Evolutionary conservation across 2,329 filamentous ascomycete genomes (phyloP).

Genomic region (Aspergillus melleus): DNA sequence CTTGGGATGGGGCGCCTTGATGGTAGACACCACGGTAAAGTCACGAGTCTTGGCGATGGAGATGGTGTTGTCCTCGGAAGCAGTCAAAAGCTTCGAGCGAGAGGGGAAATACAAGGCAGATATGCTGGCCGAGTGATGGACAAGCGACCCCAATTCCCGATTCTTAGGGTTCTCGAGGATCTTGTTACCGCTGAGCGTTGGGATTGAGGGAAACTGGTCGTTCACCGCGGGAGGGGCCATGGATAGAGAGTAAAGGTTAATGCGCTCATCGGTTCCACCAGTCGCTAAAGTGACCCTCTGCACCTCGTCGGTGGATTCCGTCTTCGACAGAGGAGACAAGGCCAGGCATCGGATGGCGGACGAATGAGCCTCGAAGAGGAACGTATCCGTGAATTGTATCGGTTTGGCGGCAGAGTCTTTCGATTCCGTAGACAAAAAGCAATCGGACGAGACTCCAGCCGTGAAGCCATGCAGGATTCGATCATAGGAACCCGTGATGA

Average conservation of each 20-base stretch:
- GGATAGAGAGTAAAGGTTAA: slow-evolving; percentile 92
- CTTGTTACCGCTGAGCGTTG: slow-evolving; percentile 68
- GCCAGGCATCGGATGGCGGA: slow-evolving; percentile 89
- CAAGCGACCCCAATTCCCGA: slow-evolving; percentile 78
- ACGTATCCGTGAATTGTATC: slow-evolving; percentile 81
- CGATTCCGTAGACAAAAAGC: slow-evolving; percentile 25
- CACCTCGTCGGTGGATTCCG: slow-evolving; percentile 58
- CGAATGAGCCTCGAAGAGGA: slow-evolving; percentile 90
- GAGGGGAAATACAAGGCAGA: slow-evolving; percentile 80
- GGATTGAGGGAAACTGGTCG: slow-evolving; percentile 59
- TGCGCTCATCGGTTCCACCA: slow-evolving; percentile 87
- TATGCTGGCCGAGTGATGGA: slow-evolving; percentile 83
- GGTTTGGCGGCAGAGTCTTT: slow-evolving; percentile 31
- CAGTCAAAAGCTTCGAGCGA: slow-evolving; percentile 81
- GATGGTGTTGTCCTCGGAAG: slow-evolving; percentile 87
- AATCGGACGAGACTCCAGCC: slow-evolving; percentile 60
- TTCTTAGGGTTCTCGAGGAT: slow-evolving; percentile 85
- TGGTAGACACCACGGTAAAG: slow-evolving; percentile 81
- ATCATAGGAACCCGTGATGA: slow-evolving; percentile 92
- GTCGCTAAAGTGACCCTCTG: slow-evolving; percentile 82
- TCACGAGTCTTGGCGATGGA: slow-evolving; percentile 84
- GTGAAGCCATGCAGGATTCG: slow-evolving; percentile 86
- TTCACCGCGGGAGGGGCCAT: slow-evolving; percentile 61
- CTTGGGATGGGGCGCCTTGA: slow-evolving; percentile 86
- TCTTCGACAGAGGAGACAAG: slow-evolving; percentile 71